Percentiles rank a stretch among this genome's conserved stretches.
Evolutionary conservation across 2,329 filamentous ascomycete genomes (phyloP).

Genomic region (Alternaria consortialis): DNA sequence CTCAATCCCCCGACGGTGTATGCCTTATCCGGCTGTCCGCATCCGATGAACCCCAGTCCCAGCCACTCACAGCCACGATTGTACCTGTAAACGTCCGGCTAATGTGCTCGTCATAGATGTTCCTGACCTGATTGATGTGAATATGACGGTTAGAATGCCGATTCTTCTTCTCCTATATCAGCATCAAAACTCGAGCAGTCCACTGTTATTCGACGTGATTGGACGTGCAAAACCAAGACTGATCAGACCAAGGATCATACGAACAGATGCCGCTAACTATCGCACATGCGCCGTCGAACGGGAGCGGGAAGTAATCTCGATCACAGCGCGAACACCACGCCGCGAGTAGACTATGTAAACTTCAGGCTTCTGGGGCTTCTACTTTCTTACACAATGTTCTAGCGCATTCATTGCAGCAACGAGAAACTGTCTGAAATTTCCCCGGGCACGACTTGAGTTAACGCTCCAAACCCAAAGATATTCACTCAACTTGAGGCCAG

Average conservation of each 20-base stretch:
- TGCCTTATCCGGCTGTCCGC: slow-evolving; percentile 18
- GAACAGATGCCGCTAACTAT: slow-evolving; percentile 36
- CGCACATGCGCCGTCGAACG: slow-evolving; percentile 39
- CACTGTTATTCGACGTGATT: slow-evolving; percentile 6
- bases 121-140: not conserved
- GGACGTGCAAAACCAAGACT: slow-evolving; percentile 21
- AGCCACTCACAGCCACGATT: slow-evolving; percentile 16
- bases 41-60: slow-evolving; percentile 20
- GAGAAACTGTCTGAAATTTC: not conserved
- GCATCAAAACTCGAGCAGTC: not conserved
- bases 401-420: slow-evolving; percentile 7
- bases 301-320: slow-evolving; percentile 42
- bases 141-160: not conserved
- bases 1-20: not conserved
- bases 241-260: slow-evolving; percentile 44
- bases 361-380: not conserved
- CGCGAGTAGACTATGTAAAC: slow-evolving; percentile 17
- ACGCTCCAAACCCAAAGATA: slow-evolving; percentile 5
- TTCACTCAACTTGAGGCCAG: not conserved
- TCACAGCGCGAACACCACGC: slow-evolving; percentile 29
- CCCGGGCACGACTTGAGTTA: not conserved
- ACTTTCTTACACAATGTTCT: not conserved
- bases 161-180: not conserved
- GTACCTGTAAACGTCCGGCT: slow-evolving; percentile 8
- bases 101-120: slow-evolving; percentile 20